Evolutionary conservation across 495 filamentous ascomycete species (phyloP).

Genomic region (Penicillium herquei): DNA sequence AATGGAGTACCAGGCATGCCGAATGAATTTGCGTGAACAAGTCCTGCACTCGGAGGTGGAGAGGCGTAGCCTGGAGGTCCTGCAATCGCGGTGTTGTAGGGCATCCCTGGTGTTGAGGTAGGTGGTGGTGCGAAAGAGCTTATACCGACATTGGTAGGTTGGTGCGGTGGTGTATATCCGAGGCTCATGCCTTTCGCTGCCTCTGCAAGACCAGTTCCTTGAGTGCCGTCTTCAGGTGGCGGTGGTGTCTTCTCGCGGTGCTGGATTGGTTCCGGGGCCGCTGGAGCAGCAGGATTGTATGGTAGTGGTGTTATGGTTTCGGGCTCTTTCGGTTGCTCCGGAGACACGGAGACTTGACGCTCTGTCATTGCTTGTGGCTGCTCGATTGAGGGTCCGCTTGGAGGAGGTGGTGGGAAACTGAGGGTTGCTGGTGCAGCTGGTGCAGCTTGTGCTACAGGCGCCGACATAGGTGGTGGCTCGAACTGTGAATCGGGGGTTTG

Average conservation of each 20-base stretch:
- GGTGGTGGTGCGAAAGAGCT: conserved; percentile 27
- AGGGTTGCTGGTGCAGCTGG: conserved; percentile 11
- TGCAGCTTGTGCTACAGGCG: conserved; percentile 29
- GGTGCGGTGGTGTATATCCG: conserved; percentile 38
- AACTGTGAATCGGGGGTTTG: conserved; percentile 49
- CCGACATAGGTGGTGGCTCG: conserved; percentile 15
- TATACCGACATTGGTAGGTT: conserved; percentile 29
- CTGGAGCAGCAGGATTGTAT: conserved; percentile 87
- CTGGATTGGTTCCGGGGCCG: conserved; percentile 78
- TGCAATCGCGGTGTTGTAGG: conserved; percentile 20
- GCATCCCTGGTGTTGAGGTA: conserved; percentile 16
- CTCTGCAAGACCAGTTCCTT: conserved; percentile 67
- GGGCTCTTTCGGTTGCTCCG: conserved; percentile 39
- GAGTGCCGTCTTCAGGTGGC: conserved; percentile 67
- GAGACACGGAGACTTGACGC: conserved; percentile 29
- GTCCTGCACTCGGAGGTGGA: conserved; percentile 37
- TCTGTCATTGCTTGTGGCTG: conserved; percentile 10
- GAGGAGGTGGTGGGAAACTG: conserved; percentile 44
- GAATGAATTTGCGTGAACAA: conserved; percentile 29
- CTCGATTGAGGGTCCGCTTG: conserved; percentile 33
- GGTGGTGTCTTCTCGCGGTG: conserved; percentile 90
- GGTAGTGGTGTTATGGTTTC: conserved; percentile 67
- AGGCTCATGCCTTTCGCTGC: conserved; percentile 63
- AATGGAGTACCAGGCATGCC: conserved; percentile 5
- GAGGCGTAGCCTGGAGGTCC: conserved; percentile 30